Evolutionary conservation across 1,284 basidiomycete genomes (phyloP).

Genomic region (Naganishia sp.): DNA sequence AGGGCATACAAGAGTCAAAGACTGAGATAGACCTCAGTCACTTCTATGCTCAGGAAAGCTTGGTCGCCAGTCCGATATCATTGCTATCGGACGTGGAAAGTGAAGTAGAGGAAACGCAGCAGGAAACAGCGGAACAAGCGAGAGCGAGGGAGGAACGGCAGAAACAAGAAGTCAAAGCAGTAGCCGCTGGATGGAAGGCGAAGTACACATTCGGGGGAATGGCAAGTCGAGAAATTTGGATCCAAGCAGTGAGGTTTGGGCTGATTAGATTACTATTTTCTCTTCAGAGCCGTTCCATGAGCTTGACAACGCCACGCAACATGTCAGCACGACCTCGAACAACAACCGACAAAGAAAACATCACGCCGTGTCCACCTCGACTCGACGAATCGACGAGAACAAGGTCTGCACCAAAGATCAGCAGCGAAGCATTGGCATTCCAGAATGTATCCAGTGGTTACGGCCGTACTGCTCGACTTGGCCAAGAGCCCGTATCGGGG

Average conservation of each 20-base stretch:
- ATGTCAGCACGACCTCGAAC: background rate
- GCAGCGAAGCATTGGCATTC: slow-evolving; percentile 16
- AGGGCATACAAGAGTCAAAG: slow-evolving; percentile 57
- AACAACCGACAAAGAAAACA: slow-evolving; percentile 5
- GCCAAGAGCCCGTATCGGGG: slow-evolving; percentile 2
- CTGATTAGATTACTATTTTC: too few relatives aligned
- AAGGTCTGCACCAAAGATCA: slow-evolving; percentile 9
- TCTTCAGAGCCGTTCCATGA: slow-evolving; percentile 1
- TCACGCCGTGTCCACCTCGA: background rate
- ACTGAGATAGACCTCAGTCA: slow-evolving; percentile 16
- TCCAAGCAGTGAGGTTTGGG: background rate
- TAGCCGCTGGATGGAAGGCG: slow-evolving; percentile 48
- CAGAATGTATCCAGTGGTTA: slow-evolving; percentile 9
- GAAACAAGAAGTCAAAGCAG: slow-evolving; percentile 40
- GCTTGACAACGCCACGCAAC: slow-evolving; percentile 10
- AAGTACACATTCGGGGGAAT: slow-evolving; percentile 45
- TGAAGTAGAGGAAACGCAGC: slow-evolving; percentile 34
- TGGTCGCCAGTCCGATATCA: slow-evolving; percentile 13
- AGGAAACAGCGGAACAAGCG: slow-evolving; percentile 22
- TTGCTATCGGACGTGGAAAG: slow-evolving; percentile 34
- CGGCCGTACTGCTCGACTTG: slow-evolving; percentile 2
- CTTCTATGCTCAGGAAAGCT: slow-evolving; percentile 19
- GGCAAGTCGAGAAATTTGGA: slow-evolving; percentile 11
- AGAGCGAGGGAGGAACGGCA: slow-evolving; percentile 34
- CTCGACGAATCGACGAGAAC: background rate